phyloP scores from a whole-genome alignment of 2,329 filamentous ascomycete genomes.

The Cytospora piceicola region DNA sequence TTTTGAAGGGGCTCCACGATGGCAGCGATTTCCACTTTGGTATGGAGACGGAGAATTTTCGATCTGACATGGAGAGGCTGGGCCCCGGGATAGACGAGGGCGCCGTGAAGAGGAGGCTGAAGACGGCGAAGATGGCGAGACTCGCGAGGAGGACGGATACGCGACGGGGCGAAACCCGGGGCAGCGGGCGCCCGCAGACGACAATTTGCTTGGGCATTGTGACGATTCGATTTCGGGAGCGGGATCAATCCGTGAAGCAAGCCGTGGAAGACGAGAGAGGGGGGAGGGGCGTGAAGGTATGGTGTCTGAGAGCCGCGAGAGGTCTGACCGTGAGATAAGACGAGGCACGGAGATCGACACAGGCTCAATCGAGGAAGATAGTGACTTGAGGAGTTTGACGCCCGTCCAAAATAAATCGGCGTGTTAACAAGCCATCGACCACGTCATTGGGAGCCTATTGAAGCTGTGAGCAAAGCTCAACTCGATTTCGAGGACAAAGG shows the following conservation, averaged over 20 bases:
- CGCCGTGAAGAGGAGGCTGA: constrained; percentile 57
- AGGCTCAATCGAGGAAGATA: not conserved
- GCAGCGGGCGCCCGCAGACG: constrained; percentile 53
- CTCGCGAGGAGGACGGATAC: constrained; percentile 55
- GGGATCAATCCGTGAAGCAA: constrained; percentile 2
- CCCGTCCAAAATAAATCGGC: constrained; percentile 9
- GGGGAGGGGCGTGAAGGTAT: not conserved
- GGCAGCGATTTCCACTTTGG: constrained; percentile 46
- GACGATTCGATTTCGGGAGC: constrained; percentile 7
- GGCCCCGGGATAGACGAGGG: constrained; percentile 53
- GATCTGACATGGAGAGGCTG: constrained; percentile 54
- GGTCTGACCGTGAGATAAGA: not conserved
- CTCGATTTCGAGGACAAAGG: not conserved
- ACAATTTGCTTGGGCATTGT: constrained; percentile 53
- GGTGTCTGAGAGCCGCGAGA: not conserved
- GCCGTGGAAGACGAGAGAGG: not conserved
- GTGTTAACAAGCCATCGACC: constrained; percentile 5
- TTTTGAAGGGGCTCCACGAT: constrained; percentile 68
- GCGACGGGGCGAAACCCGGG: constrained; percentile 56
- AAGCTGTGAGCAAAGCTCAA: not conserved
- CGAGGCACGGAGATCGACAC: not conserved
- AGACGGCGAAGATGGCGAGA: constrained; percentile 57
- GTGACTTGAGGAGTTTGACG: not conserved
- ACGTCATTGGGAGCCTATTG: constrained; percentile 5
- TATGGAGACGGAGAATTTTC: constrained; percentile 49